Evolutionary conservation across 805 yeast genomes (phyloP), one percentile per base, ranked within the genome.

Genomic region (Blastobotrys chiropterorum): DNA sequence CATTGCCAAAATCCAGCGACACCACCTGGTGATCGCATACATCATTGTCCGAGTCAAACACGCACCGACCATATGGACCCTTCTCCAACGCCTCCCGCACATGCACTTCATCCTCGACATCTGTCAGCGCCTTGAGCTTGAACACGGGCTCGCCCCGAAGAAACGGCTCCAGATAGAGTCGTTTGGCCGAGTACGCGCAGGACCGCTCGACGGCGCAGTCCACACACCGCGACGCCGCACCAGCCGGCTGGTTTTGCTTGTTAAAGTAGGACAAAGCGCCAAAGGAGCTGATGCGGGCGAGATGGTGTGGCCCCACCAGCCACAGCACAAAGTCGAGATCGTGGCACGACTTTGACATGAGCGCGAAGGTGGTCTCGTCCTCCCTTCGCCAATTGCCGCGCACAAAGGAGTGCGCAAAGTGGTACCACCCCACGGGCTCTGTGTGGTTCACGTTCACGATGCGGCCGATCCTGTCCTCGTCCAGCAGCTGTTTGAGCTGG

Each of bases 261-360:
- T 26, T 48, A 58, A 61, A 61, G 42, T 59, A 49, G 2, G 56
- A 40, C 52, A 60, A 47, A 1, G 56, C 44, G 2, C 64, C 64
- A 51, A 58, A 60, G 30, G 63, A 60, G 1, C 57, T 50, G 34
- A 61, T 57, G 41, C 51, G 38, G 40, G 51, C 47, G 45, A 59
- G 47, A 49, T 58, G 58, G 7, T 57, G 49, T 30, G 57, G 44
- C 17, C 64, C 62, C 16, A 57, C 45, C 26, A 61, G 21, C 64
- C 64, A 61, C 56, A 61, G 49, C 44, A 61, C 46, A 7, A 61
- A 56, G 49, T 61, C 64, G 22, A 61, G 51, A 41, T 61, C 64
- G 46, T 61, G 64, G 50, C 64, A 61, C 53, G 61, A 61, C 50
- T 61, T 61, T 19, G 64, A 55, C 64, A 61, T 60, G n/a, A 61